phyloP scores from a whole-genome alignment of 106 monocot genomes.

The Acorus gramineus region DNA sequence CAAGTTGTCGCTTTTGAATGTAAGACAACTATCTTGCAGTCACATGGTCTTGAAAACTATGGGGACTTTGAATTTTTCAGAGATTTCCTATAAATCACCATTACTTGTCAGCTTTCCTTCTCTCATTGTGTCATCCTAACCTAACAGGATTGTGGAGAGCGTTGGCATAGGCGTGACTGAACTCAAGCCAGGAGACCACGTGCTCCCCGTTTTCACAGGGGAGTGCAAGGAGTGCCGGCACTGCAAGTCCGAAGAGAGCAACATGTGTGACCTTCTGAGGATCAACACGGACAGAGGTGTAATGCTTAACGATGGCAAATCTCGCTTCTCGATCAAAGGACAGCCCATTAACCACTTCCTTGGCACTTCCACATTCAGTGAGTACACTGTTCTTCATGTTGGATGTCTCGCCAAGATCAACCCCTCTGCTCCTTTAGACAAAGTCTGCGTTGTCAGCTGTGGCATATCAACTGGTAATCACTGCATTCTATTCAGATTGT shows the following conservation, averaged over 20 bases:
- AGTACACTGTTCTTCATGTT: slow-evolving; percentile 37
- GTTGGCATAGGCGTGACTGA: slow-evolving; percentile 48
- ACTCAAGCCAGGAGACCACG: slow-evolving; percentile 37
- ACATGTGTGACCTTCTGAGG: slow-evolving; percentile 34
- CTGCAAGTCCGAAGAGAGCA: slow-evolving; percentile 43
- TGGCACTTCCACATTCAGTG: slow-evolving; percentile 45
- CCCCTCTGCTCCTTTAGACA: slow-evolving; percentile 36
- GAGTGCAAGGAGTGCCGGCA: slow-evolving; percentile 44
- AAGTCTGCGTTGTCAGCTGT: slow-evolving; percentile 45
- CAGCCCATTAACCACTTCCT: slow-evolving; percentile 34
- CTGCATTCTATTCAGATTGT: not conserved
- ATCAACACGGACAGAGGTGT: slow-evolving; percentile 23
- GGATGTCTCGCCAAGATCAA: slow-evolving; percentile 47
- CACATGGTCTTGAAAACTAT: no score
- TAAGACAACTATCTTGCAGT: no score
- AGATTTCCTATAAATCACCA: no score
- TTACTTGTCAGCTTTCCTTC: no score
- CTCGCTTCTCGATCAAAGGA: slow-evolving; percentile 37
- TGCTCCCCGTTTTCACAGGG: slow-evolving; percentile 49
- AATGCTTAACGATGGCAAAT: slow-evolving; percentile 25
- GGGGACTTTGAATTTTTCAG: no score
- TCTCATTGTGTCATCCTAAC: not conserved
- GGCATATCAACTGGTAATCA: slow-evolving; percentile 40
- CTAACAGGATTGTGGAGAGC: slow-evolving; percentile 33
- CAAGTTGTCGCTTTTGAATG: no score